phyloP scores from a whole-genome alignment of 495 filamentous ascomycete species.

The Aspergillus wentii region DNA sequence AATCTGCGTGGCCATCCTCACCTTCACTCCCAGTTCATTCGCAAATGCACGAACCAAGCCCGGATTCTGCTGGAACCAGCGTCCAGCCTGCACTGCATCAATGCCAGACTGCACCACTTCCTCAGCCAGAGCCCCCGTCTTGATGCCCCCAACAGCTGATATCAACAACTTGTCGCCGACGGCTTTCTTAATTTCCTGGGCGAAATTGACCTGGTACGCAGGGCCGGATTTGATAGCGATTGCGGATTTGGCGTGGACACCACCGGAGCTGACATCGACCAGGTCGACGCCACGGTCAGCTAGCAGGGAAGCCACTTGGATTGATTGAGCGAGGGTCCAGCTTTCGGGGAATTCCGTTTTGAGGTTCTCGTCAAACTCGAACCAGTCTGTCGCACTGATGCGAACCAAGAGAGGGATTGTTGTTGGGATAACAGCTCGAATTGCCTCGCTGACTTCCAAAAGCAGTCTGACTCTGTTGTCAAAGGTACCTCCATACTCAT shows the following conservation, averaged over 20 bases:
- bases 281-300: constrained; percentile 50
- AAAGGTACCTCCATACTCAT: constrained; percentile 51
- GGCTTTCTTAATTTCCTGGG: constrained; percentile 41
- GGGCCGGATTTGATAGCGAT: constrained; percentile 43
- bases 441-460: constrained; percentile 42
- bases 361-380: constrained; percentile 35
- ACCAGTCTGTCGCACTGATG: constrained; percentile 49
- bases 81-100: constrained; percentile 45
- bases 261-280: constrained; percentile 53
- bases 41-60: constrained; percentile 59
- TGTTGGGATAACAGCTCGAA: constrained; percentile 43
- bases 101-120: constrained; percentile 39
- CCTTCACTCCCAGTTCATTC: constrained; percentile 56
- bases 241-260: constrained; percentile 46
- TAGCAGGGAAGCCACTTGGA: constrained; percentile 39
- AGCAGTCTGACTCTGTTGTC: constrained; percentile 49
- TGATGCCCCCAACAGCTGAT: constrained; percentile 48
- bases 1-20: constrained; percentile 57
- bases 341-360: constrained; percentile 34
- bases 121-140: constrained; percentile 36
- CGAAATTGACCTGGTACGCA: constrained; percentile 43
- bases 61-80: constrained; percentile 58
- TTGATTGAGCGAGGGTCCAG: constrained; percentile 47
- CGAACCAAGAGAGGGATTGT: constrained; percentile 57
- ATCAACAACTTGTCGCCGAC: constrained; percentile 41